Base-by-base conservation (phyloP, 1,284 basidiomycete species). In the Cerioporus squamosus region DNA sequence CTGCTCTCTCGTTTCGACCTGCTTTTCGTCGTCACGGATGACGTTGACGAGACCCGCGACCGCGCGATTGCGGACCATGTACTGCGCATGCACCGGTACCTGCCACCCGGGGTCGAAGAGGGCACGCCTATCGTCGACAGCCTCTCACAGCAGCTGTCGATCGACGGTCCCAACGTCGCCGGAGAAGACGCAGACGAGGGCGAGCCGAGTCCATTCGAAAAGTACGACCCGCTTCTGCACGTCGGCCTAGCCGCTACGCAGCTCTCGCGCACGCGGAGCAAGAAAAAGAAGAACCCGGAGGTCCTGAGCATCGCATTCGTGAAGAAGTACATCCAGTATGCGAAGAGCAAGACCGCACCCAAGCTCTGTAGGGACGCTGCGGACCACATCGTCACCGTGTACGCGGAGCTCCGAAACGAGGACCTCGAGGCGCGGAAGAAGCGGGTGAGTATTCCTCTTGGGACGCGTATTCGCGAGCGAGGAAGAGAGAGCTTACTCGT, bases 241-340 rank as follows among this genome's bases (percentile, higher is more conserved):
- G 87, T 95, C 57, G 97, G 95, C 60, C 74, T 71, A 59, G 75
- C 75, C 40, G 74, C 71, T 5, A 79, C 12, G 15, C 40, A 22
- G 17, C 83, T 85, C 44, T 59, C 66, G 26, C 60, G 62, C 22
- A 82, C 78, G 45, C 73, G 82, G 58, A 83, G 83, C 61, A 76
- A 79, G 48, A 83, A 81, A 70, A 82, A 83, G 69, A 86, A 85
- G 69, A 85, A 89, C 73, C 83, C 84, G 61, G 95, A 99, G 75
- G 90, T 99, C 38, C 81, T 99, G 45, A 94, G 90, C 63, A 95
- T 98, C 61, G 79, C 89, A 5, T 99, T 99, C 72, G 88, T 99
- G 72, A 99, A 99, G 77, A 99, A 98, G 78, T 99, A 97, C 73
- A 93, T 99, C 55, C 97, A 99, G 76, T 98, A 98, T 72, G 93